Percentiles rank a stretch among this genome's conserved stretches.
Conservation (phyloP, 768 basidiomycete genomes). For the Dioszegia crocea region DNA sequence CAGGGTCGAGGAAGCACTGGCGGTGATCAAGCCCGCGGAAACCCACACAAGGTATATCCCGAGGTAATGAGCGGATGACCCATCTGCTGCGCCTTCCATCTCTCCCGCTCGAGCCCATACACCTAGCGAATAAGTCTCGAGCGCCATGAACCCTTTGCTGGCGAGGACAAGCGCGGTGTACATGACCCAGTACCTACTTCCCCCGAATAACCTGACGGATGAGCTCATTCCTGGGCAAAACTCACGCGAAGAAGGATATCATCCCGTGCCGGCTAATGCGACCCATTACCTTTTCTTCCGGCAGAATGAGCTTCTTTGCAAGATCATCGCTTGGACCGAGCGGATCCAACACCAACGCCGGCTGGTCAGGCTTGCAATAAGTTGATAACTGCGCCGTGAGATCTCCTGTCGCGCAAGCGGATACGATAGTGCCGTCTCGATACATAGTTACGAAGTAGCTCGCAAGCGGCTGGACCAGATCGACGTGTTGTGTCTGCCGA, state of each 20-base stretch:
- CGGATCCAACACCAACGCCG: too few species aligned
- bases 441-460: conserved; percentile 45
- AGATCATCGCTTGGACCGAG: background rate
- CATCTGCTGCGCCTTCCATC: conserved; percentile 25
- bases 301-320: conserved; percentile 41
- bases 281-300: conserved; percentile 48
- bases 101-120: conserved; percentile 42
- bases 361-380: too few species aligned
- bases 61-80: conserved; percentile 44
- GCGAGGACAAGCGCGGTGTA: conserved; percentile 37
- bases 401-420: conserved; percentile 38
- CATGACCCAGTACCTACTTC: conserved; percentile 46
- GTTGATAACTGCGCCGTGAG: too few species aligned
- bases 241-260: conserved; percentile 35
- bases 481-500: conserved; percentile 49
- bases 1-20: conserved; percentile 16
- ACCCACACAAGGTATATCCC: conserved; percentile 45
- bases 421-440: conserved; percentile 36
- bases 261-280: conserved; percentile 40
- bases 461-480: conserved; percentile 46
- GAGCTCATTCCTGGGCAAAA: conserved; percentile 14
- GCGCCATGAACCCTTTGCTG: conserved; percentile 37
- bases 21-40: conserved; percentile 20
- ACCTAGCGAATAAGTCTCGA: conserved; percentile 46
- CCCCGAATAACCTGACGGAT: conserved; percentile 37